Base-by-base conservation (phyloP, 169 alveolate species). In the Cryptosporidium sp. region DNA sequence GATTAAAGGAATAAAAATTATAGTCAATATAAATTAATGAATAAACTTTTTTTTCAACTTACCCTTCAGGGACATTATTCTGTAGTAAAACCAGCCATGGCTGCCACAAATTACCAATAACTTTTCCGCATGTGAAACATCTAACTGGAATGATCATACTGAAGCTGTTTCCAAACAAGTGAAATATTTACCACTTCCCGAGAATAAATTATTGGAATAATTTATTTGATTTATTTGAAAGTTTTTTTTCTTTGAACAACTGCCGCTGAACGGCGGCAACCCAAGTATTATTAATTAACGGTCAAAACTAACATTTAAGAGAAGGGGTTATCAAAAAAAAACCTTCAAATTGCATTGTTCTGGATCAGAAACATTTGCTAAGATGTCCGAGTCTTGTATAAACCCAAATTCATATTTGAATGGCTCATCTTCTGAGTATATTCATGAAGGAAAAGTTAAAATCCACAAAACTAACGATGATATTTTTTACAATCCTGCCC, bases 41-140 rank as follows among this genome's bases (percentile, higher is more conserved):
- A 29, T 39, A 45, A 45, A 16, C 56, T n/a, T 39, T 10, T 31
- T 56, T 75, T 51, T 42, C 14, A 39, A 33, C 94, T 58, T 85
- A 94, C 97, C 98, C 97, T 86, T 96, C 98, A 58, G 96, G 92
- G 14, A 94, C 95, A 85, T 97, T 97, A 70, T 95, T 91, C 70
- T 95, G 96, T 48, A 97, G 94, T 92, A 95, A 93, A 56, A 95
- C 96, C 39, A 97, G 95, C 93, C 97, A 98, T 45, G 95, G 94
- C 86, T 97, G 97, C 99, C 99, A 98, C 89, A 97, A 94, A 92
- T 98, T 98, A 10, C 99, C 99, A 31, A 98, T 97, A 70, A 98
- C 99, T 95, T 97, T 98, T 44, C 99, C 99, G 87, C 99, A 98
- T 31, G 99, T 98, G 95, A 98, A 98, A 89, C 99, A 98, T 84